Conservation (phyloP, 2,329 filamentous ascomycete genomes). For the Xylaria sp. region DNA sequence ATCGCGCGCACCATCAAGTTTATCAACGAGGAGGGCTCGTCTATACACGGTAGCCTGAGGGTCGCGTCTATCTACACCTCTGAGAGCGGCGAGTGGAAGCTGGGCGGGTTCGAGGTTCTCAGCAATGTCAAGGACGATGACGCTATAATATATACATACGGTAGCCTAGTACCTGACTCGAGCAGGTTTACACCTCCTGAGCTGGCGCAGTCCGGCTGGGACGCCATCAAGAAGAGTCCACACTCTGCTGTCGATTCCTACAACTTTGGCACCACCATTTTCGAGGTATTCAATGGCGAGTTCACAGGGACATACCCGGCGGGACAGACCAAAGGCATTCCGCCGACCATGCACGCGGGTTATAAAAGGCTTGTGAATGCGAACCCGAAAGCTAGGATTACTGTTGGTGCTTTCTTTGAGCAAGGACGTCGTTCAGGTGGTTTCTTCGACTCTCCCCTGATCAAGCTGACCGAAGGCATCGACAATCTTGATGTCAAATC, state of each 20-base stretch:
- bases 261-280: slow-evolving; percentile 83
- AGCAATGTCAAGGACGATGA: slow-evolving; percentile 98
- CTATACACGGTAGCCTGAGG: slow-evolving; percentile 87
- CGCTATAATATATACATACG: slow-evolving; percentile 91
- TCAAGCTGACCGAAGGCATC: slow-evolving; percentile 90
- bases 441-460: slow-evolving; percentile 93
- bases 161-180: slow-evolving; percentile 86
- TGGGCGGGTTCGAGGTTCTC: slow-evolving; percentile 91
- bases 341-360: slow-evolving; percentile 86
- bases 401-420: slow-evolving; percentile 85
- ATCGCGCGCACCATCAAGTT: slow-evolving; percentile 94
- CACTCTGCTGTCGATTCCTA: slow-evolving; percentile 87
- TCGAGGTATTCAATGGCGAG: slow-evolving; percentile 90
- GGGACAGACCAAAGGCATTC: slow-evolving; percentile 85
- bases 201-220: slow-evolving; percentile 88
- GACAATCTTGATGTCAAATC: slow-evolving; percentile 92
- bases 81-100: slow-evolving; percentile 97
- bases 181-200: slow-evolving; percentile 88
- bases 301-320: slow-evolving; percentile 82
- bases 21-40: slow-evolving; percentile 91
- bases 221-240: slow-evolving; percentile 84
- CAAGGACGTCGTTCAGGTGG: slow-evolving; percentile 83
- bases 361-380: slow-evolving; percentile 90
- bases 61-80: slow-evolving; percentile 90
- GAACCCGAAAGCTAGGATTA: slow-evolving; percentile 89